Conservation (phyloP, 495 filamentous ascomycete species). For the Chaetomidium leptoderma region DNA sequence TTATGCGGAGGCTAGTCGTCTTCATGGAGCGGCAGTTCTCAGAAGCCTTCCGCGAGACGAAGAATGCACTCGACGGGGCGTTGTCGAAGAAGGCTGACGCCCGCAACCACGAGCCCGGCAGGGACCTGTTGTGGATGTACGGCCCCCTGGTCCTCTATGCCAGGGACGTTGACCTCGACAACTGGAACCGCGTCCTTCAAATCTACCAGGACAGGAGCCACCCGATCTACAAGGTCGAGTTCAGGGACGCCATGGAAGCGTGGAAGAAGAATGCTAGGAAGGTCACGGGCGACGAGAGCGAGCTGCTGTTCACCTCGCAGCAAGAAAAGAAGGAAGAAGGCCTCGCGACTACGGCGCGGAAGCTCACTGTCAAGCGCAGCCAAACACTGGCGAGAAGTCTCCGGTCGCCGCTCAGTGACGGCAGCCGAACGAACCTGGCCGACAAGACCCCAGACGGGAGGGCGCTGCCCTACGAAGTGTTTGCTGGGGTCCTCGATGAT, state of each 20-base stretch:
- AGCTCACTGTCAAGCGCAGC: conserved; percentile 85
- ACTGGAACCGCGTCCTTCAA: conserved; percentile 74
- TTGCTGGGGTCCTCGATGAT: conserved; percentile 72
- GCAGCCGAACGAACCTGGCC: conserved; percentile 45
- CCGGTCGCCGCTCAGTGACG: conserved; percentile 62
- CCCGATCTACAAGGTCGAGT: conserved; percentile 75
- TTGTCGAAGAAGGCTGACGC: conserved; percentile 52
- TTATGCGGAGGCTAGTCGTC: conserved; percentile 71
- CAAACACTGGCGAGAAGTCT: conserved; percentile 76
- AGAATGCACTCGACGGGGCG: conserved; percentile 50
- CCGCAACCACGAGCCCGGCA: conserved; percentile 49
- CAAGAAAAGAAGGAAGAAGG: conserved; percentile 76
- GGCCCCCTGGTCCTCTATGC: conserved; percentile 80
- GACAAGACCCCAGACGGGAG: conserved; percentile 65
- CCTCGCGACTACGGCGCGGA: conserved; percentile 72
- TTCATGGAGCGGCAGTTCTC: conserved; percentile 79
- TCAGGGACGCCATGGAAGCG: conserved; percentile 67
- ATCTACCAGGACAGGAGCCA: conserved; percentile 74
- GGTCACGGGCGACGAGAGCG: conserved; percentile 75
- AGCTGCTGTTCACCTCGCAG: conserved; percentile 81
- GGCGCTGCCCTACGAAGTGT: conserved; percentile 75
- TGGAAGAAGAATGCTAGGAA: conserved; percentile 84
- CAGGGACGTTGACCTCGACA: conserved; percentile 69
- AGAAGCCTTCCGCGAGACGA: conserved; percentile 63
- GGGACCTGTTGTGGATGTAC: conserved; percentile 70